Base-by-base conservation (phyloP, 352 stramenopile species). In the Elongisporangium anandrum region DNA sequence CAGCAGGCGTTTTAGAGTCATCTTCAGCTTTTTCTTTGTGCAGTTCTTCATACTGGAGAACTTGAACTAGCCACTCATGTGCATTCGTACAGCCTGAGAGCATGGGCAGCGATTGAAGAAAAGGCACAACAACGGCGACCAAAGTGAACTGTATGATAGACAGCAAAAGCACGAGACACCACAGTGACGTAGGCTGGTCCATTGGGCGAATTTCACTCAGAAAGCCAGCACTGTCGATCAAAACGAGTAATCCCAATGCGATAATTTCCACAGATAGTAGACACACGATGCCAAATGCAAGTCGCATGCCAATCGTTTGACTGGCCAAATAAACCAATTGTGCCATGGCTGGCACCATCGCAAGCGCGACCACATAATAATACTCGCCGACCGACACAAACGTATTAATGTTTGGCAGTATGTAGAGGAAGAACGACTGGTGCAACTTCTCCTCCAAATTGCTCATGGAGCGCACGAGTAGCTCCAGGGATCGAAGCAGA, bases 301-400 rank as follows among this genome's bases (percentile, higher is more conserved):
- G 47, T 0, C 81, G 79, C 70, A 91, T 87, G 38, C 84, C 81
- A 6, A 68, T 70, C 0, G 82, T 90, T 38, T 66, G 60, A 20
- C 59, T 84, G 17, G 67, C 69, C 24, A 88, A 60, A n/a, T 72
- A 62, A 8, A 85, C 50, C 45, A 92, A 51, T 49, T 90, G 77
- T 4, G 75, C 76, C 29, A 95, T 79, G 3, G 86, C 77, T 2
- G 87, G 87, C 5, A 77, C 81, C 4, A 94, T 69, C 0, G 75
- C 72, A 3, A 96, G 66, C n/a, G 81, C 73, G 26, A 96, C 73
- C 1, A 72, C 65, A 60, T 94, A 94, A 59, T 87, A 88, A 62
- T 96, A 96, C 64, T 96, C 87, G 12, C 87, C 87, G 48, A 96
- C 81, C 0, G 87, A 95, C 12, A 96, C 81, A 60, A 96, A 96